Base-by-base conservation (phyloP, 2,329 filamentous ascomycete genomes). In the Periconia sp. region DNA sequence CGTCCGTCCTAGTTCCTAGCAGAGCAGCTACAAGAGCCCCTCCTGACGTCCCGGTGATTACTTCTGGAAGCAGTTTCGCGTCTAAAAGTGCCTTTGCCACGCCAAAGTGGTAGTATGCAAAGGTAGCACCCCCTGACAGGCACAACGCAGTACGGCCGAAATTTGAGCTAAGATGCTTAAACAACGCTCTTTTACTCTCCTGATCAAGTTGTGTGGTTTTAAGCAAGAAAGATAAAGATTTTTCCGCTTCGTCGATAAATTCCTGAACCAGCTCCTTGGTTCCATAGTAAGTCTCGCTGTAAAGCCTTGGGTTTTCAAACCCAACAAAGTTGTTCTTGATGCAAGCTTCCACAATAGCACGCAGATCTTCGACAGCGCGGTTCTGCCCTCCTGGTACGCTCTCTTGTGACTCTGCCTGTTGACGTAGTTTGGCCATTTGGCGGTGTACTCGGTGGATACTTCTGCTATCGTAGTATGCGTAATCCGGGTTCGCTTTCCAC, bases 291-390 rank as follows among this genome's bases (percentile, higher is more conserved):
- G 93, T 96, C 76, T 97, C 92, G 65, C 91, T 96, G 72, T 99
- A 99, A n/a, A 99, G 77, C 50, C 91, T 84, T 10, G 93, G 86
- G 65, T 96, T 97, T 74, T 99, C 94, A 14, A 96, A 87, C 0
- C 94, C 94, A 17, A 91, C 91, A 74, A 97, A 99, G 70, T 99
- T 97, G 75, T 92, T 96, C 82, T 97, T 99, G 64, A 97, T 89
- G 70, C 92, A 97, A 14, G 90, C 91, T 76, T 96, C 91, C 18
- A 95, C 79, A 54, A 97, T 76, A 1, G 82, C 82, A 57, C 86
- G 88, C 50, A 99, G 80, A 50, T 94, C 91, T 58, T 93, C 88
- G 2, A 91, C 79, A 0, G 87, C 81, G 54, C 82, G 78, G 37
- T 47, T 76, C 66, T 74, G 45, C 47, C 61, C 57, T 3, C 64